Percentiles rank a stretch among this genome's conserved stretches.
These are phyloP conservation scores for Yamadazyma olivae DNA, from an alignment of 805 yeast genomes.

Conservation along the genomic window DNA sequence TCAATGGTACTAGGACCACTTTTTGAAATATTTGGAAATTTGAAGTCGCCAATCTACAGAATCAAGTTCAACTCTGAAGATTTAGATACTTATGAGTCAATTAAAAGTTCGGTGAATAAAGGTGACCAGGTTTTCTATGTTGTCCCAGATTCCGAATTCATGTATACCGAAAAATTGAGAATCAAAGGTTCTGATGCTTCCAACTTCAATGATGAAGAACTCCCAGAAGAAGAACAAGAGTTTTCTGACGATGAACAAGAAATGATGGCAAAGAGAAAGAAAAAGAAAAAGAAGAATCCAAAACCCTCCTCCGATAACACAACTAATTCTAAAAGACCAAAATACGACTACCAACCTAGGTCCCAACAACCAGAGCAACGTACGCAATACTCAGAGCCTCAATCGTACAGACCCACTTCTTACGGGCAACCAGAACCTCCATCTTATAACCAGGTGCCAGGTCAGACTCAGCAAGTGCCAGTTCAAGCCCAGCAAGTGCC, in stretches of 20 bases:
- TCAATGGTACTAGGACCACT: conserved; percentile 74
- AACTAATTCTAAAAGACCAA: conserved; percentile 5
- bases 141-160: conserved; percentile 75
- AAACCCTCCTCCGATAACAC: too few relatives aligned
- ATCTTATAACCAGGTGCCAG: too few relatives aligned
- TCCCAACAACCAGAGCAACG: conserved; percentile 10
- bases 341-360: conserved; percentile 3
- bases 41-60: conserved; percentile 77
- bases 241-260: conserved; percentile 94
- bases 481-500: background rate
- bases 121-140: conserved; percentile 62
- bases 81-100: conserved; percentile 42
- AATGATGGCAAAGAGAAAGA: conserved; percentile 59
- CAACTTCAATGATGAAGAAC: conserved; percentile 90
- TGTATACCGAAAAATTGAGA: conserved; percentile 70
- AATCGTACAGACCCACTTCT: conserved; percentile 7
- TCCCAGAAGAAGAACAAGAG: conserved; percentile 91
- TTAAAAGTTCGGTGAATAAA: conserved; percentile 36
- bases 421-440: conserved; percentile 10
- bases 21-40: conserved; percentile 86
- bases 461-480: background rate
- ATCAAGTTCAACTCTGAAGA: conserved; percentile 56
- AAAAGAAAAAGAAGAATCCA: conserved; percentile 51
- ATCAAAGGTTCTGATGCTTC: conserved; percentile 92
- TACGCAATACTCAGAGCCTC: background rate